phyloP scores from a whole-genome alignment of 1,139 yeast species.

The Hansenula lynferdii region DNA sequence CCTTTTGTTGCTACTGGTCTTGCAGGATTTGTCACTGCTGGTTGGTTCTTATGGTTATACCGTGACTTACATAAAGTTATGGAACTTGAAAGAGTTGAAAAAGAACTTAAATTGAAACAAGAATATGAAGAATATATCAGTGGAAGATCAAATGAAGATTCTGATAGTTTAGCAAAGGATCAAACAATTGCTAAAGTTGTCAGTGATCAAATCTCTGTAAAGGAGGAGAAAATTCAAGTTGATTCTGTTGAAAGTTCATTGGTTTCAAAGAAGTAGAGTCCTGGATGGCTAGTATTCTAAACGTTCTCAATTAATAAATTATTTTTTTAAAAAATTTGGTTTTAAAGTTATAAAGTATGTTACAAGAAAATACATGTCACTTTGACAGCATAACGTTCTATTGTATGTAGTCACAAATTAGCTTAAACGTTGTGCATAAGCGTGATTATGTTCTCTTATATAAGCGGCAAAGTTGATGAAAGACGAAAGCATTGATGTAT shows the following conservation, averaged over 20 bases:
- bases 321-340: not conserved
- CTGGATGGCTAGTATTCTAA: too few relatives aligned
- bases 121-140: not conserved
- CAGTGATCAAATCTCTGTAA: not conserved
- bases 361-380: too few relatives aligned
- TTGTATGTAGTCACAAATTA: too few relatives aligned
- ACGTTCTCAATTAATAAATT: too few relatives aligned
- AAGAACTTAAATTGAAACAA: not conserved
- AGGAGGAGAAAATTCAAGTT: not conserved
- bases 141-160: not conserved
- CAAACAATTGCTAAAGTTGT: not conserved
- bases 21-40: slow-evolving; percentile 37
- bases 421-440: too few relatives aligned
- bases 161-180: not conserved
- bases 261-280: not conserved
- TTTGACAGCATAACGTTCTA: too few relatives aligned
- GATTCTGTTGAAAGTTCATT: not conserved
- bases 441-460: too few relatives aligned
- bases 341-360: too few relatives aligned
- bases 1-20: slow-evolving; percentile 46
- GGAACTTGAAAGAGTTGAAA: slow-evolving; percentile 35
- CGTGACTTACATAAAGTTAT: slow-evolving; percentile 47
- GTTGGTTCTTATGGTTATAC: slow-evolving; percentile 38
- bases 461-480: too few relatives aligned
- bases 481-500: too few relatives aligned